These are phyloP conservation scores for Citrus maxima DNA, from an alignment of 345 rosid species.

Conservation along the genomic window DNA sequence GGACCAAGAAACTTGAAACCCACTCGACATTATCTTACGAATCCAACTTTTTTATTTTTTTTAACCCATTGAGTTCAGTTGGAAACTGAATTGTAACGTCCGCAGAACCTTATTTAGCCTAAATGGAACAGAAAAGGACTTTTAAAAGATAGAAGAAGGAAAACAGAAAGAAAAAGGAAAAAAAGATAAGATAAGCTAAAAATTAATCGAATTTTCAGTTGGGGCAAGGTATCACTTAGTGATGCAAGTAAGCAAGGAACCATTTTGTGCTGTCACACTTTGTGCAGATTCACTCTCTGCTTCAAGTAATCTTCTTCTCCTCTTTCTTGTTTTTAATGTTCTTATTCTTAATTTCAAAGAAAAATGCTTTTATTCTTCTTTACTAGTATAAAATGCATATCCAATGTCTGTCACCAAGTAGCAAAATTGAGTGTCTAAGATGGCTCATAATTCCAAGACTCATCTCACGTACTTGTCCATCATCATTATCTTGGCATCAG, in stretches of 20 bases:
- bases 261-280: slow-evolving; percentile 3
- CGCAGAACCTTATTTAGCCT: background rate
- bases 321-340: background rate
- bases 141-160: background rate
- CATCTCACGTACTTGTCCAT: slow-evolving; percentile 2
- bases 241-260: slow-evolving; percentile 30
- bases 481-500: slow-evolving; percentile 16
- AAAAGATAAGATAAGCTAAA: background rate
- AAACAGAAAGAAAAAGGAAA: too few relatives aligned
- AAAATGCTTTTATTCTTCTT: background rate
- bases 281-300: slow-evolving; percentile 22
- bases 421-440: background rate
- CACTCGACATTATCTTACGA: too few relatives aligned
- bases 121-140: background rate
- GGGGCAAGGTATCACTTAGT: slow-evolving; percentile 21
- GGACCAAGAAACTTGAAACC: too few relatives aligned
- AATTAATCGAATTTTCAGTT: background rate
- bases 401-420: background rate
- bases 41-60: too few relatives aligned
- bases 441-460: slow-evolving; percentile 13
- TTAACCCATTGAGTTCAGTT: too few relatives aligned
- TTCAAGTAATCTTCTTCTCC: slow-evolving; percentile 26
- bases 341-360: background rate
- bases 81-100: background rate
- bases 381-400: background rate